Conservation (phyloP, 805 yeast genomes). For the Metschnikowia koreensis region DNA sequence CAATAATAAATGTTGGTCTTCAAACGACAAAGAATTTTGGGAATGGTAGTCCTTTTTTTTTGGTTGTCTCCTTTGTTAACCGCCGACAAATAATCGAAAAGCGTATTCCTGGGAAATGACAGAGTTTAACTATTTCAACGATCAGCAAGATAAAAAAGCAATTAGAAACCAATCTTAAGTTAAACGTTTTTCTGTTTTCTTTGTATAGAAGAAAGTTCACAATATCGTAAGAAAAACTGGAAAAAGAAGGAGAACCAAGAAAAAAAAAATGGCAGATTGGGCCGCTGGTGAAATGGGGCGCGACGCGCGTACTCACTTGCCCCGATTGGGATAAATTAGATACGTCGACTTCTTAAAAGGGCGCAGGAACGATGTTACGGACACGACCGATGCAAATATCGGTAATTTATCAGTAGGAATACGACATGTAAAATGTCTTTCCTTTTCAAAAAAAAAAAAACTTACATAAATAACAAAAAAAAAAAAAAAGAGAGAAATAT, state of each 20-base stretch:
- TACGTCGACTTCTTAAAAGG: not conserved
- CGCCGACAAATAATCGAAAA: not conserved
- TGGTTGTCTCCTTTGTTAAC: not conserved
- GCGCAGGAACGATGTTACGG: not conserved
- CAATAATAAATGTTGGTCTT: not conserved
- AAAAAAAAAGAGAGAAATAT: too few relatives aligned
- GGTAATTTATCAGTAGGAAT: not conserved
- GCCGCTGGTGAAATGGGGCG: not conserved
- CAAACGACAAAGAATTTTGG: not conserved
- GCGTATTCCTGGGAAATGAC: not conserved
- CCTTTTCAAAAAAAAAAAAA: too few relatives aligned
- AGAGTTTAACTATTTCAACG: not conserved
- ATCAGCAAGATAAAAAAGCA: not conserved
- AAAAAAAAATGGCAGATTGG: not conserved
- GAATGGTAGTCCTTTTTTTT: not conserved
- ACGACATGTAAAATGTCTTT: too few relatives aligned
- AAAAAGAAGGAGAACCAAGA: not conserved
- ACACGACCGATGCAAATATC: not conserved
- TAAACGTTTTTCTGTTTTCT: not conserved
- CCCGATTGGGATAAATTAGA: conserved; percentile 8
- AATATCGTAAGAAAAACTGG: not conserved
- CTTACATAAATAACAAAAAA: too few relatives aligned
- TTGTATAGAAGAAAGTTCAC: not conserved
- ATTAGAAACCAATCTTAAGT: not conserved
- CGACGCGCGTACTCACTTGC: conserved; percentile 11